A percentile compares a stretch with the other conserved stretches of the same genome.
Evolutionary conservation across 179 eudicot species (phyloP).

Genomic region (Beta macrorhiza): DNA sequence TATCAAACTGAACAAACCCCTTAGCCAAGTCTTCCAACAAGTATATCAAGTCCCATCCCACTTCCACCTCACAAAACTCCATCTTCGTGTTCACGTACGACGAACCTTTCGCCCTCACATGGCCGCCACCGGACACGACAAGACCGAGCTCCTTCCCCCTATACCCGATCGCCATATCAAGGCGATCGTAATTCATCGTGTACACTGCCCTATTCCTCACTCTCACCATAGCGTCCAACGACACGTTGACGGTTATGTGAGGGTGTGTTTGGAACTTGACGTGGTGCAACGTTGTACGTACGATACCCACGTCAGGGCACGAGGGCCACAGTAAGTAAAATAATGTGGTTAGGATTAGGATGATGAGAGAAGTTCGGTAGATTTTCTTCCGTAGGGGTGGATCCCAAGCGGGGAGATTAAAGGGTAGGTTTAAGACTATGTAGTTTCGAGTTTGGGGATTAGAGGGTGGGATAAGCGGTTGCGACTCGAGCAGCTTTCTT

Average conservation of each 20-base stretch:
- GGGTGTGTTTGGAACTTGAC: conserved; percentile 44
- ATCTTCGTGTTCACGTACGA: conserved; percentile 66
- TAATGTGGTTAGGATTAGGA: conserved; percentile 36
- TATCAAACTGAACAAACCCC: conserved; percentile 54
- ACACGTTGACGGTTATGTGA: conserved; percentile 42
- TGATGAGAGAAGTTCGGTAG: conserved; percentile 29
- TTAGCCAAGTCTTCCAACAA: conserved; percentile 57
- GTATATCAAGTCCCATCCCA: conserved; percentile 41
- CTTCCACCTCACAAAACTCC: conserved; percentile 41
- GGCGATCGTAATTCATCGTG: conserved; percentile 36
- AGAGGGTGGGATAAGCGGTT: conserved; percentile 20
- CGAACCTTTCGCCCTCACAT: conserved; percentile 45
- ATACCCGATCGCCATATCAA: conserved; percentile 49
- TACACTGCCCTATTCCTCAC: conserved; percentile 48
- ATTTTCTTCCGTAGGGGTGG: conserved; percentile 28
- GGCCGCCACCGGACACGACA: conserved; percentile 46
- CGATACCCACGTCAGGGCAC: conserved; percentile 47
- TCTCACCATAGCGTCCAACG: conserved; percentile 44
- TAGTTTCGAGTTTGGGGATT: conserved; percentile 31
- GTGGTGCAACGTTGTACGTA: conserved; percentile 39
- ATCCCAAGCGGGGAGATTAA: conserved; percentile 29
- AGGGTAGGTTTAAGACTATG: conserved; percentile 41
- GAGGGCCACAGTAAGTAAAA: conserved; percentile 57
- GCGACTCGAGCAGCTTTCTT: neutral
- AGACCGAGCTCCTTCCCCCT: conserved; percentile 60